Conservation (phyloP, 2,329 filamentous ascomycete species). For the Aspergillus udagawae region DNA sequence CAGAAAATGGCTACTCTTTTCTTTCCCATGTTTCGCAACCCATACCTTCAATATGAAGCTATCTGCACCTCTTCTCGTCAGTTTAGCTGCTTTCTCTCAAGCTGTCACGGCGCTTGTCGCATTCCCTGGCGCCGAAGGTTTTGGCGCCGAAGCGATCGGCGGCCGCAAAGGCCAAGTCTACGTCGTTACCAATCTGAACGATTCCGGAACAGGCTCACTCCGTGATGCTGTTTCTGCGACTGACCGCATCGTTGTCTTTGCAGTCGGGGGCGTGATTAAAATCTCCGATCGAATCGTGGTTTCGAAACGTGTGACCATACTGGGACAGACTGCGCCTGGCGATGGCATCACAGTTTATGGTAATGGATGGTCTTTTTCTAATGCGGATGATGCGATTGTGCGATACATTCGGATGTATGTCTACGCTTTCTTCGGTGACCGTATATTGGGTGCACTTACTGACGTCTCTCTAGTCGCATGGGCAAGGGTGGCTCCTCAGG, state of each 20-base stretch:
- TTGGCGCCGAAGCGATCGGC: constrained; percentile 46
- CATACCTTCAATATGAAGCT: constrained; percentile 5
- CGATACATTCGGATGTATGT: constrained; percentile 52
- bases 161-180: constrained; percentile 47
- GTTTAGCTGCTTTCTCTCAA: constrained; percentile 6
- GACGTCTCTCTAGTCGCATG: constrained; percentile 9
- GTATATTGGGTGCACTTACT: not conserved
- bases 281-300: constrained; percentile 47
- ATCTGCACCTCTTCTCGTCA: not conserved
- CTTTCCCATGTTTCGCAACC: not conserved
- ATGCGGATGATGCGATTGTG: constrained; percentile 51
- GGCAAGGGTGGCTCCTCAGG: constrained; percentile 47
- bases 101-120: constrained; percentile 27
- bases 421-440: not conserved
- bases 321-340: constrained; percentile 50
- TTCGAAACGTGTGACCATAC: constrained; percentile 47
- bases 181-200: constrained; percentile 48
- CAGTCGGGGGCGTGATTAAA: constrained; percentile 49
- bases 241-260: constrained; percentile 50
- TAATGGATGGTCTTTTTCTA: constrained; percentile 51
- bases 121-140: constrained; percentile 51
- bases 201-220: constrained; percentile 48
- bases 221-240: constrained; percentile 48
- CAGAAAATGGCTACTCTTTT: not conserved
- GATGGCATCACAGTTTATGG: constrained; percentile 51